phyloP scores from a whole-genome alignment of 306 rosid genomes.

The Inga laurina region DNA sequence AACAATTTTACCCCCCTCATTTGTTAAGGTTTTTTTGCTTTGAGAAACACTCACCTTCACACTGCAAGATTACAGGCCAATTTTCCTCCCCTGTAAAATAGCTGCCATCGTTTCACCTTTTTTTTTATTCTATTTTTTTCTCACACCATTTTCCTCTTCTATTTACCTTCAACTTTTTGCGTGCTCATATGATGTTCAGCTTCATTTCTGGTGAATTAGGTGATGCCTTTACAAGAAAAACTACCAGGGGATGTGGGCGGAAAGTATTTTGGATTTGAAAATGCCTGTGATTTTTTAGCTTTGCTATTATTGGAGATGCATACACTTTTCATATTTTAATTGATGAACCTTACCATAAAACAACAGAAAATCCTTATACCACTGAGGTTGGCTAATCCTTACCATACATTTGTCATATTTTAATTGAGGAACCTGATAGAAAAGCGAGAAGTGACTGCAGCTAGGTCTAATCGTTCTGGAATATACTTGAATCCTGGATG shows the following conservation, averaged over 20 bases:
- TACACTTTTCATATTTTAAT: no score
- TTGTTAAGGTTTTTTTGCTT: not conserved
- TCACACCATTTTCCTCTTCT: not conserved
- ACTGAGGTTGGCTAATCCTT: not conserved
- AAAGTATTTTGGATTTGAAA: not conserved
- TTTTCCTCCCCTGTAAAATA: not conserved
- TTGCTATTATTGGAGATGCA: not conserved
- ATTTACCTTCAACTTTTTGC: not conserved
- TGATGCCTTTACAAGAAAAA: not conserved
- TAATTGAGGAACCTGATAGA: not conserved
- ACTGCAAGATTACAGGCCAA: not conserved
- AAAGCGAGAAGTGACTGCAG: not conserved
- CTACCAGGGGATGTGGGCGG: not conserved
- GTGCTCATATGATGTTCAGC: not conserved
- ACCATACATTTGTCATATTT: not conserved
- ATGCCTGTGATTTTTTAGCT: not conserved
- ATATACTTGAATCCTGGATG: not conserved
- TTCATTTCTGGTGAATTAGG: conserved; percentile 8
- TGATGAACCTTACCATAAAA: not conserved
- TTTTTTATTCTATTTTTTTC: not conserved
- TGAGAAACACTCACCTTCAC: not conserved
- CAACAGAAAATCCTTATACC: not conserved
- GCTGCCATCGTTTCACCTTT: not conserved
- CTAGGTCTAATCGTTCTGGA: not conserved
- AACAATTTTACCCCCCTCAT: not conserved